Conservation (phyloP, 2,329 filamentous ascomycete genomes). For the Colletotrichum sp. region DNA sequence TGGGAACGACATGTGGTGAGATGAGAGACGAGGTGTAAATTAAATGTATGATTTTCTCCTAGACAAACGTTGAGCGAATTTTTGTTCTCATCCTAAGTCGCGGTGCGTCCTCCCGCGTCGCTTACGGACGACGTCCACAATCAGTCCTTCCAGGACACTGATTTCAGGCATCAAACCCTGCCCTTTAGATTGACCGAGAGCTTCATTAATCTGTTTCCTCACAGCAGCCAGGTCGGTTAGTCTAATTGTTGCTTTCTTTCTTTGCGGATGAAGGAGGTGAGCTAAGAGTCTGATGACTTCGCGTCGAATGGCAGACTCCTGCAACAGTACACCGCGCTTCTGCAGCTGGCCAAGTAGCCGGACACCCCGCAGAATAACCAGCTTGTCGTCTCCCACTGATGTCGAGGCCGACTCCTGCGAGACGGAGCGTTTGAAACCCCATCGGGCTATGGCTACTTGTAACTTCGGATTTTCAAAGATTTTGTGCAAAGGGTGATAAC, state of each 20-base stretch:
- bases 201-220: not conserved
- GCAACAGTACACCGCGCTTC: constrained; percentile 39
- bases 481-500: constrained; percentile 50
- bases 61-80: constrained; percentile 20
- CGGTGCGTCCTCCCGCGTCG: not conserved
- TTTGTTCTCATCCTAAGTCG: not conserved
- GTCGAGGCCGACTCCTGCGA: constrained; percentile 15
- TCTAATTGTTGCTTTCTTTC: not conserved
- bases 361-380: constrained; percentile 41
- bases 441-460: constrained; percentile 46
- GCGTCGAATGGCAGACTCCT: constrained; percentile 18
- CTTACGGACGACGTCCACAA: not conserved
- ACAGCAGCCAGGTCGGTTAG: not conserved
- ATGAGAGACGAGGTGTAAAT: constrained; percentile 22
- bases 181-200: not conserved
- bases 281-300: constrained; percentile 16
- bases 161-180: not conserved
- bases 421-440: constrained; percentile 47
- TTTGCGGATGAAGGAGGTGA: not conserved
- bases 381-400: constrained; percentile 23
- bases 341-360: constrained; percentile 38
- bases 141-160: not conserved
- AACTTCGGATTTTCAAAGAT: constrained; percentile 46
- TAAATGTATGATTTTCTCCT: constrained; percentile 26
- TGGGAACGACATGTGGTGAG: not conserved